These are phyloP conservation scores for Nigrograna mackinnonii DNA, from an alignment of 2,329 filamentous ascomycete species.

Conservation along the genomic window DNA sequence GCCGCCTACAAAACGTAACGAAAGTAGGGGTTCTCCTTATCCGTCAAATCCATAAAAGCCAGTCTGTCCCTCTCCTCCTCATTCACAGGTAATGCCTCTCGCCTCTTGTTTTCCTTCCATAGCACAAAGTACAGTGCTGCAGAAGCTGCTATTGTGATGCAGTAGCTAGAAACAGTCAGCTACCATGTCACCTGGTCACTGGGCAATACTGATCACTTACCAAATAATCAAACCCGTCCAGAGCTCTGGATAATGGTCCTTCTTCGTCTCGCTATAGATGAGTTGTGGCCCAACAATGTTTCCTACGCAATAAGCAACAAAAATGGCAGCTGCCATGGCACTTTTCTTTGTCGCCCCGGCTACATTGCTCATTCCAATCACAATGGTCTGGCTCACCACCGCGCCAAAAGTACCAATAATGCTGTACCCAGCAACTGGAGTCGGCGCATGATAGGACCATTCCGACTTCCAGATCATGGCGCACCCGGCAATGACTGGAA, in stretches of 20 bases:
- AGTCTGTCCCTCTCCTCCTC: slow-evolving; percentile 59
- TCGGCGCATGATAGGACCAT: slow-evolving; percentile 66
- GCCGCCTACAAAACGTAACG: slow-evolving; percentile 51
- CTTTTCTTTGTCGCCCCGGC: slow-evolving; percentile 79
- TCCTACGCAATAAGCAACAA: slow-evolving; percentile 75
- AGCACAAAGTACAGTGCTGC: slow-evolving; percentile 62
- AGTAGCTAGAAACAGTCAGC: slow-evolving; percentile 56
- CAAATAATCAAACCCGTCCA: slow-evolving; percentile 71
- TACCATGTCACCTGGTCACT: slow-evolving; percentile 1
- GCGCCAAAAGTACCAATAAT: slow-evolving; percentile 75
- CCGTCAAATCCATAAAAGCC: slow-evolving; percentile 57
- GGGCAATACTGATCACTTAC: slow-evolving; percentile 29
- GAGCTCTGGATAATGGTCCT: slow-evolving; percentile 69
- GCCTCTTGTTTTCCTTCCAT: slow-evolving; percentile 54
- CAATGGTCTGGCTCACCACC: slow-evolving; percentile 66
- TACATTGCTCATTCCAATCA: slow-evolving; percentile 67
- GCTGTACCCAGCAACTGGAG: slow-evolving; percentile 71
- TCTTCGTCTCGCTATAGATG: slow-evolving; percentile 67
- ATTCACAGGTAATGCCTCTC: slow-evolving; percentile 50
- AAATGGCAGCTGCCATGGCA: slow-evolving; percentile 73
- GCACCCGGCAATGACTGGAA: slow-evolving; percentile 76
- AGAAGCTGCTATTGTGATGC: slow-evolving; percentile 66
- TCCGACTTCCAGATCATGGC: slow-evolving; percentile 72
- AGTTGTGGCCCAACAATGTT: slow-evolving; percentile 78
- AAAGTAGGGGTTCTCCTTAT: slow-evolving; percentile 61